Evolutionary conservation across 1,139 yeast genomes (phyloP), one percentile per base, ranked within the genome.

Genomic region (Lodderomyces metapsilosis): DNA sequence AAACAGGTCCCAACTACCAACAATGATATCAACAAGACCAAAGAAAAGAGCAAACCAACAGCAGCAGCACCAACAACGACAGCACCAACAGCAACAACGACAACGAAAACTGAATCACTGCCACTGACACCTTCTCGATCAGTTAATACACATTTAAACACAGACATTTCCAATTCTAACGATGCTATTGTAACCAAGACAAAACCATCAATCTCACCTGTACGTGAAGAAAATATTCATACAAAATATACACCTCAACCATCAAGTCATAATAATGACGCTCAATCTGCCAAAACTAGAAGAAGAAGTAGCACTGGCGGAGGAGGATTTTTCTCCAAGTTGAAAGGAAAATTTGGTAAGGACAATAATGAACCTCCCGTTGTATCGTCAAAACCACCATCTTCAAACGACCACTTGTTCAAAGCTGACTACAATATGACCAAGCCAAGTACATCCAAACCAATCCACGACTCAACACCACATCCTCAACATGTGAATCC

Each of bases 241-340:
- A 43, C 45, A 11, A 37, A 38, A 12, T 28, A 28, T 15, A 28
- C 32, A 15, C 32, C 32, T 15, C 28, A 38, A 24, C 21, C 42
- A 3, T 38, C 42, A 5, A 36, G 24, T 12, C 34, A 34, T 30
- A 25, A 34, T 22, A 38, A 23, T 38, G 24, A 34, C 11, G 15
- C 12, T 11, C 40, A n/a, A 11, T 11, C 36, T 16, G 24, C 40
- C 15, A 51, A 52, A 34, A 50, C 49, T 22, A 32, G 30, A 40
- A 18, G 33, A n/a, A 31, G 30, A 31, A 38, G 48, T 7, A 32
- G 41, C 10, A 30, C 41, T 10, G 30, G 30, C 4, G 32, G 32
- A 28, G 61, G 64, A 1, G 71, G 74, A 1, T 59, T 71, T 31
- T 66, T 71, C 43, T 62, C 69, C 34, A 69, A 67, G 43, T 48